Conservation (phyloP, 2,329 filamentous ascomycete species). For the Penicillium sp. region DNA sequence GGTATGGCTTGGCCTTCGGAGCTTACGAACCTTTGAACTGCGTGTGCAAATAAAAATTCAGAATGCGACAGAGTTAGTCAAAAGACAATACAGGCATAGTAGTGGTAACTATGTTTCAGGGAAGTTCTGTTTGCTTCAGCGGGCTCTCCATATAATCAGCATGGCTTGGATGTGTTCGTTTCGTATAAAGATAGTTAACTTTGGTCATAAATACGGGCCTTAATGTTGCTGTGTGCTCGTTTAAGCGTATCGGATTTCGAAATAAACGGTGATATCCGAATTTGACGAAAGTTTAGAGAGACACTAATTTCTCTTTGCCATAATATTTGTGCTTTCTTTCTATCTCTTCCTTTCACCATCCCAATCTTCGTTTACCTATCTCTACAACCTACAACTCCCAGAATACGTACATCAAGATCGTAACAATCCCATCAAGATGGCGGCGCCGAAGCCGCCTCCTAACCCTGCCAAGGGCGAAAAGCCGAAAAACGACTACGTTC, state of each 20-base stretch:
- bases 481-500: not conserved
- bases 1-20: conserved; percentile 80
- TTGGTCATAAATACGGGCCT: not conserved
- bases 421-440: not conserved
- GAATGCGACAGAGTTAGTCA: not conserved
- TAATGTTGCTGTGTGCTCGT: not conserved
- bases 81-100: not conserved
- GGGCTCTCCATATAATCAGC: not conserved
- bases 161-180: not conserved
- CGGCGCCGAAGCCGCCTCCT: not conserved
- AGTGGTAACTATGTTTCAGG: not conserved
- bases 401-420: not conserved
- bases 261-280: not conserved
- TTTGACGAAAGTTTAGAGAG: not conserved
- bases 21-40: too few relatives aligned
- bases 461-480: not conserved
- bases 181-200: not conserved
- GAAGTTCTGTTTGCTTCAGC: too few relatives aligned
- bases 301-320: too few relatives aligned
- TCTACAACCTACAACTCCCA: not conserved
- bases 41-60: too few relatives aligned
- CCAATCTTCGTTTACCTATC: not conserved
- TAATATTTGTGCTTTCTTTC: not conserved
- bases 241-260: not conserved
- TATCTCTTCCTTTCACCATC: not conserved